Conservation (phyloP, 495 filamentous ascomycete genomes). For the Neurospora sp. region DNA sequence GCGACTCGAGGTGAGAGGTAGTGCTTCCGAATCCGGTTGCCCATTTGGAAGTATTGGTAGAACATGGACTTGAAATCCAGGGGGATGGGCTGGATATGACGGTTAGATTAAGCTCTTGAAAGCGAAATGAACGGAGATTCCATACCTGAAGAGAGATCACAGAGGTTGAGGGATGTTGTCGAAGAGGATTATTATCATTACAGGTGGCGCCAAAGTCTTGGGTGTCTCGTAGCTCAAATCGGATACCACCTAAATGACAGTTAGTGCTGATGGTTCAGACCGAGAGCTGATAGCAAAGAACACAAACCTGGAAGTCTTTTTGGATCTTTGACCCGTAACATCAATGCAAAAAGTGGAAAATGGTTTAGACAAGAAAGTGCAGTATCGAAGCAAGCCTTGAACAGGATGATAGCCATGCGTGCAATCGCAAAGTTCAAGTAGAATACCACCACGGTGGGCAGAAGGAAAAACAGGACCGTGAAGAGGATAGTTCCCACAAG, state of each 20-base stretch:
- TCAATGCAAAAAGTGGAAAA: constrained; percentile 94
- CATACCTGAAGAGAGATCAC: constrained; percentile 73
- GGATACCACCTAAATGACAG: constrained; percentile 58
- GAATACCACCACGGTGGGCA: constrained; percentile 92
- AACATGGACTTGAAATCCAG: constrained; percentile 89
- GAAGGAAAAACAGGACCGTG: constrained; percentile 86
- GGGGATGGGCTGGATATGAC: constrained; percentile 60
- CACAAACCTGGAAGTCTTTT: constrained; percentile 69
- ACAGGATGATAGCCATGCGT: constrained; percentile 84
- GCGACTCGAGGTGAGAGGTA: constrained; percentile 85
- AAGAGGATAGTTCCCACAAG: constrained; percentile 95
- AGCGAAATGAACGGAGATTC: neutral
- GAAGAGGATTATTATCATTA: constrained; percentile 22
- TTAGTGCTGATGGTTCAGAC: neutral
- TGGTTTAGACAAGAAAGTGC: constrained; percentile 91
- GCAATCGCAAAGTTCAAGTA: constrained; percentile 94
- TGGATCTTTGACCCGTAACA: constrained; percentile 93
- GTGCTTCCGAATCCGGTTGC: constrained; percentile 83
- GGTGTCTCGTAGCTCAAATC: constrained; percentile 80
- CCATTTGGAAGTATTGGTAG: constrained; percentile 92
- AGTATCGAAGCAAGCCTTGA: constrained; percentile 86
- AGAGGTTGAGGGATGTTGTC: constrained; percentile 43
- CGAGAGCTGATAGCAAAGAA: neutral
- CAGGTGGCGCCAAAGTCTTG: constrained; percentile 32
- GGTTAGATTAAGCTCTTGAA: neutral